These are phyloP conservation scores for Bipolaris gigantea DNA, from an alignment of 2,329 filamentous ascomycete genomes.

Conservation along the genomic window DNA sequence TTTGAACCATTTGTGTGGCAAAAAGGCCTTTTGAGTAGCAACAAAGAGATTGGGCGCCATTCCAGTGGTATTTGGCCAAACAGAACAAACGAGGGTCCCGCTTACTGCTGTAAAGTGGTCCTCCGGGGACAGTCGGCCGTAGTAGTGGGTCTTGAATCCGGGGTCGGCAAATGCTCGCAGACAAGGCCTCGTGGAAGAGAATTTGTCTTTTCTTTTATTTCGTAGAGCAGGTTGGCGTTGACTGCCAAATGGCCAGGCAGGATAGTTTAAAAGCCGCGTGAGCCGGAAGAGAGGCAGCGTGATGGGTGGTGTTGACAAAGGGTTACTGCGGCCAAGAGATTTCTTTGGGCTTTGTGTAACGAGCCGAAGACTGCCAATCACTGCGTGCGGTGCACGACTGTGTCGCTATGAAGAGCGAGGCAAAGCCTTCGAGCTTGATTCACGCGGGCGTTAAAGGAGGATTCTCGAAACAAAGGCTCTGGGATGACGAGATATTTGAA, in stretches of 20 bases:
- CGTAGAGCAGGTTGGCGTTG: slow-evolving; percentile 1
- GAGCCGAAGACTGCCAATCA: slow-evolving; percentile 28
- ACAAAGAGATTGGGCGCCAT: slow-evolving; percentile 58
- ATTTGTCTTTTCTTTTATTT: not conserved
- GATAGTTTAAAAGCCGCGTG: not conserved
- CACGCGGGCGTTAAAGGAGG: slow-evolving; percentile 14
- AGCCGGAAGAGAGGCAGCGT: slow-evolving; percentile 13
- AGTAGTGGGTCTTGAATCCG: slow-evolving; percentile 7
- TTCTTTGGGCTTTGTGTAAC: slow-evolving; percentile 11
- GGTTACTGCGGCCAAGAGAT: slow-evolving; percentile 7
- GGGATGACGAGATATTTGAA: slow-evolving; percentile 28
- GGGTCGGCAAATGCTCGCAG: slow-evolving; percentile 7
- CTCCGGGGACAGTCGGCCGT: slow-evolving; percentile 8
- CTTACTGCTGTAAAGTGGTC: slow-evolving; percentile 10
- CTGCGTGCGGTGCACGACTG: slow-evolving; percentile 36
- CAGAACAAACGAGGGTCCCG: not conserved
- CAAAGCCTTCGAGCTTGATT: slow-evolving; percentile 20
- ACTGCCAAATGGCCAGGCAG: not conserved
- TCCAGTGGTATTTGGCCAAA: slow-evolving; percentile 9
- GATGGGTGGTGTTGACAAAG: slow-evolving; percentile 13
- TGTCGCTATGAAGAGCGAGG: slow-evolving; percentile 23
- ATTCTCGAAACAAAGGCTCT: slow-evolving; percentile 19
- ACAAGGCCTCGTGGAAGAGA: not conserved
- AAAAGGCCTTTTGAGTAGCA: slow-evolving; percentile 53
- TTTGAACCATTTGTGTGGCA: slow-evolving; percentile 55